Conservation (phyloP, 768 basidiomycete species). For the Lyophyllum shimeji region DNA sequence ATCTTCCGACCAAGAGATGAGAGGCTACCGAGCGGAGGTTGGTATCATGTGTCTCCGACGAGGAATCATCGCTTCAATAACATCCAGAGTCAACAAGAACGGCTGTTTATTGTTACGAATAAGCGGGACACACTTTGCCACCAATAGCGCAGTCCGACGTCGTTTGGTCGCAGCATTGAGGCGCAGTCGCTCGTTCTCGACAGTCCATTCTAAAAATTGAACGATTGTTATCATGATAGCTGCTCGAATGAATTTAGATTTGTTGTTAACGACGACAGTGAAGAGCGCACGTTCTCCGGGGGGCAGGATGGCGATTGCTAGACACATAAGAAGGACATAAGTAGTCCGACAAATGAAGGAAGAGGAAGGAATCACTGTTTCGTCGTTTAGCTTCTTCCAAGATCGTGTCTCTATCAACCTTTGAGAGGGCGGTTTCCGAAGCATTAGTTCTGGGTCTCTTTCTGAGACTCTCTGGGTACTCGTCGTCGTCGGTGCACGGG, state of each 20-base stretch:
- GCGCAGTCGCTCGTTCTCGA: slow-evolving; percentile 24
- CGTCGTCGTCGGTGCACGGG: slow-evolving; percentile 6
- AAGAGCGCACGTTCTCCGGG: slow-evolving; percentile 23
- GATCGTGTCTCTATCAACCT: slow-evolving; percentile 25
- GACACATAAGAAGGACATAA: neutral
- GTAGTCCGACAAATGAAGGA: neutral
- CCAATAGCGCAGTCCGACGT: slow-evolving; percentile 27
- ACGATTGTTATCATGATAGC: slow-evolving; percentile 27
- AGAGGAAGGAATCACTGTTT: slow-evolving; percentile 32
- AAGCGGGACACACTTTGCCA: slow-evolving; percentile 29
- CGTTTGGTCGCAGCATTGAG: slow-evolving; percentile 12
- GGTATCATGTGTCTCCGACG: slow-evolving; percentile 19
- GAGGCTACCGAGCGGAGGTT: slow-evolving; percentile 21
- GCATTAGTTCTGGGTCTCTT: slow-evolving; percentile 19
- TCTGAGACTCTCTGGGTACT: slow-evolving; percentile 6
- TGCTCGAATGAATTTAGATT: slow-evolving; percentile 9
- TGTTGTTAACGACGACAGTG: neutral
- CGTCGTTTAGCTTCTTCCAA: slow-evolving; percentile 30
- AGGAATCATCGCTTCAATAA: slow-evolving; percentile 20
- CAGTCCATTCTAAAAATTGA: slow-evolving; percentile 27
- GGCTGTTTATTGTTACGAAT: neutral
- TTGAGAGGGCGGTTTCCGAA: slow-evolving; percentile 34
- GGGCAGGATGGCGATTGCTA: slow-evolving; percentile 35
- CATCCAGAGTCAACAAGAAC: neutral
- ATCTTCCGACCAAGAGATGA: slow-evolving; percentile 23